Evolutionary conservation across 352 stramenopile species (phyloP), one percentile per base, ranked within the genome.

Genomic region (Phytophthora lateralis): DNA sequence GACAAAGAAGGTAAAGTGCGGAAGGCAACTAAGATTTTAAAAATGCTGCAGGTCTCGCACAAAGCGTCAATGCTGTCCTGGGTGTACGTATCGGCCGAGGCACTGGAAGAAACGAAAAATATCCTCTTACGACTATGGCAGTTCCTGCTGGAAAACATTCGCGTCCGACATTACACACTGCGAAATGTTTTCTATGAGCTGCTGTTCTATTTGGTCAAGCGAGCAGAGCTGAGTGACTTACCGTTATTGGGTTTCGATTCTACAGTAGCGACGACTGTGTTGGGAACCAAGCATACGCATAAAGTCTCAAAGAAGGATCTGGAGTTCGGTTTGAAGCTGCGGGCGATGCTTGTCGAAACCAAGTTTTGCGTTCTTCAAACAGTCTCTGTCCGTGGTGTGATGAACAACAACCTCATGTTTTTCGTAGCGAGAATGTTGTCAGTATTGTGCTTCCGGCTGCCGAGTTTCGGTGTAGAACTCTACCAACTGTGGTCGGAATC

Each of bases 361-460:
- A 95, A 95, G 59, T 95, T 85, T 56, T 96, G 85, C 45, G 86
- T 96, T 1, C 76, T 96, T 12, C 88, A 96, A 55, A 93, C 88
- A 2, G 86, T 96, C 0, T 93, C 82, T 9, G 88, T 96, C 4
- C 85, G 86, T 42, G 88, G 88, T 37, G 88, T 96, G 21, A 96
- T 96, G 88, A 95, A 95, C 76, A 95, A 95, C 75, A 96, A 96
- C 56, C 64, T 96, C 15, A 95, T 96, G 86, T 96, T 96, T 63
- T 96, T 96, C 27, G 88, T 94, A 24, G 88, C 85, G 10, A 69
- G 88, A 48, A 95, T 96, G 80, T 63, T 96, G 12, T 96, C 88
- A 15, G 86, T 95, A 21, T 60, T 96, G 20, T 95, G 85, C 48
- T 96, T 96, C 49, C 82, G 88, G 4, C 60, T 96, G 9, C 88